Conservation (phyloP, 768 basidiomycete genomes). For the Leccinellum rugosiceps region DNA sequence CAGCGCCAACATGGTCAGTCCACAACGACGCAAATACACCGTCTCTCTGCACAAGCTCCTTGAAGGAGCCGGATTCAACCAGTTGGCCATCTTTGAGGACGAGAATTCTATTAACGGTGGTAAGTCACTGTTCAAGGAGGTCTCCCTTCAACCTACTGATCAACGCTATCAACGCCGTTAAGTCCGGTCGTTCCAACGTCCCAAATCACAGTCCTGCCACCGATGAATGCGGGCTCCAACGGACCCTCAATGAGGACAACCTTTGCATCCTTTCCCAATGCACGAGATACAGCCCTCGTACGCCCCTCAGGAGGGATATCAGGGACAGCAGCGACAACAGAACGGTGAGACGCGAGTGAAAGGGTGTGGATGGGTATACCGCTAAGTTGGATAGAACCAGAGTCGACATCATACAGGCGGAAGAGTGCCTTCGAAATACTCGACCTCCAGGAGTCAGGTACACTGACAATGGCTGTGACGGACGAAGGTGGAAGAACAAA, state of each 20-base stretch:
- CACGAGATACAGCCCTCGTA: slow-evolving; percentile 23
- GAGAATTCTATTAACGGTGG: slow-evolving; percentile 56
- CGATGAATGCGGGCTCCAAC: slow-evolving; percentile 17
- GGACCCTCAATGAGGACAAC: slow-evolving; percentile 26
- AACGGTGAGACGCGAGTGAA: slow-evolving; percentile 75
- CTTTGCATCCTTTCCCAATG: slow-evolving; percentile 22
- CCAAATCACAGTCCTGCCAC: slow-evolving; percentile 28
- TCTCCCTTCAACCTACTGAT: slow-evolving; percentile 43
- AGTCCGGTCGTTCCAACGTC: slow-evolving; percentile 20
- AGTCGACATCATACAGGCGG: slow-evolving; percentile 87
- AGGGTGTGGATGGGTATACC: slow-evolving; percentile 86
- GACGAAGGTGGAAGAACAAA: slow-evolving; percentile 87
- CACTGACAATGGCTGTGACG: slow-evolving; percentile 87
- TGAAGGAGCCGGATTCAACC: slow-evolving; percentile 77
- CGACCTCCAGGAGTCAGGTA: slow-evolving; percentile 79
- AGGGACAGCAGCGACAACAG: slow-evolving; percentile 87
- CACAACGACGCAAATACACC: slow-evolving; percentile 85
- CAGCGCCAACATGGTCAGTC: slow-evolving; percentile 75
- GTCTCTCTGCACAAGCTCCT: slow-evolving; percentile 67
- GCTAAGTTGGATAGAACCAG: slow-evolving; percentile 78
- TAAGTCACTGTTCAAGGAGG: neutral
- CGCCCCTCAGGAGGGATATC: slow-evolving; percentile 52
- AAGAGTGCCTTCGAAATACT: slow-evolving; percentile 86
- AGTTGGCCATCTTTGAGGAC: slow-evolving; percentile 91
- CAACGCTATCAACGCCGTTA: slow-evolving; percentile 54